Base-by-base conservation (phyloP, 306 rosid species). In the Dicorynia guianensis region DNA sequence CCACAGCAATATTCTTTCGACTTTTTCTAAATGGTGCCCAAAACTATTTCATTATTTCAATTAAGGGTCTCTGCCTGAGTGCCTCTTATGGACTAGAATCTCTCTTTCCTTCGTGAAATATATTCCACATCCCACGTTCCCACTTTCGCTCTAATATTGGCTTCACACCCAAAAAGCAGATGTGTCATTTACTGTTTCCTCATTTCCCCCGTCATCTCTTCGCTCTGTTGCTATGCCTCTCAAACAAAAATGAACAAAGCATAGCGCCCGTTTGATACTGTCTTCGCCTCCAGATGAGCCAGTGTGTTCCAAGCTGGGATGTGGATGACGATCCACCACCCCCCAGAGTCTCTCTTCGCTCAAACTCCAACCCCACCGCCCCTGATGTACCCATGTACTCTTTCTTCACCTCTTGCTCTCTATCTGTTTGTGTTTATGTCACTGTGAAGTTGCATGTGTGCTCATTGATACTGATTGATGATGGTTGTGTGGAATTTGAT, bases 221-320 rank as follows among this genome's bases (percentile, higher is more conserved):
- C 47, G 39, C 33, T 48, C 39, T 25, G 30, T 25, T 46, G 4
- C 7, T 33, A 15, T 63, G 34, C 67, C 36, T 61, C 38, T 48
- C 11, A 2, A 18, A 43, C 71, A 19, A 71, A 25, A 25, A 43
- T 76, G 63, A 70, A 11, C 56, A 33, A 18, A 30, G 39, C 47
- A 65, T 2, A 18, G 5, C 46, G 33, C 52, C n/a, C 15, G 12
- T 55, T 36, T 33, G 25, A 18, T 18, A 40, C 54, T 15, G 0
- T 35, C 67, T 25, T 62, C 76, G 52, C 71, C 19, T 36, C 0
- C 11, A 83, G 73, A 92, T 92, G 98, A 92, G 91, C 44, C 96
- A 86, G 88, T 85, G 98, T 42, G 98, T 95, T 71, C 98, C 97
- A 5, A 86, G 92, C 67, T 87, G 95, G 98, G 96, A 87, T 70